Evolutionary conservation across 140 eudicot genomes (phyloP), one percentile per base, ranked within the genome.

Genomic region (Erigeron philadelphicus): DNA sequence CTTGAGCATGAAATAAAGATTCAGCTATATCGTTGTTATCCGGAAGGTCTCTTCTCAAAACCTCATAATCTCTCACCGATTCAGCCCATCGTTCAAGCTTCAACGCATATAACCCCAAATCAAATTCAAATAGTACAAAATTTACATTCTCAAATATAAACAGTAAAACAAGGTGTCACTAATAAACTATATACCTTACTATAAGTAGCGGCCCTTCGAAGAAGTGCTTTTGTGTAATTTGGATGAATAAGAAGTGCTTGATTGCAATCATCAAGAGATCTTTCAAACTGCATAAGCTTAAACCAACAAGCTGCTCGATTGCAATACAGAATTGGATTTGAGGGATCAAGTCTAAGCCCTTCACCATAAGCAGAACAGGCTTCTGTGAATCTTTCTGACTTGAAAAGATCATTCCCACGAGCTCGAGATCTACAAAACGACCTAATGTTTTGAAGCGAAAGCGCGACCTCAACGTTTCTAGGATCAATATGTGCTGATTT

Each of bases 251-350:
- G 81, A 64, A 94, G 99, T 38, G 99, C 99, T 61, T 84, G 87
- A 78, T 83, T 87, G 76, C 99, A 89, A 74, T 94, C 99, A 67
- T 85, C 91, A 35, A 94, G 71, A 68, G 97, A 87, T 57, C 48
- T 80, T 67, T 94, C 95, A 84, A 88, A 94, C 69, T 67, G 71
- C 48, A 87, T 90, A 16, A 94, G 97, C 75, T 81, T 94, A 84
- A 68, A 83, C 95, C 97, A 89, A 81, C 99, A 94, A 72, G 95
- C 95, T 31, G 99, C 99, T 62, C 99, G 80, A 70, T 94, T 94
- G 81, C 95, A 85, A 68, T 74, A 89, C n/a, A 94, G 86, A 82
- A 89, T 90, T 3, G 99, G 83, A 78, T 84, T 89, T 44, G 84
- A 80, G 46, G 95, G 89, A 79, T 89, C 88, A 11, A 75, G 79